phyloP scores from a whole-genome alignment of 176 grass and related monocot species.

The Musa itinerans region DNA sequence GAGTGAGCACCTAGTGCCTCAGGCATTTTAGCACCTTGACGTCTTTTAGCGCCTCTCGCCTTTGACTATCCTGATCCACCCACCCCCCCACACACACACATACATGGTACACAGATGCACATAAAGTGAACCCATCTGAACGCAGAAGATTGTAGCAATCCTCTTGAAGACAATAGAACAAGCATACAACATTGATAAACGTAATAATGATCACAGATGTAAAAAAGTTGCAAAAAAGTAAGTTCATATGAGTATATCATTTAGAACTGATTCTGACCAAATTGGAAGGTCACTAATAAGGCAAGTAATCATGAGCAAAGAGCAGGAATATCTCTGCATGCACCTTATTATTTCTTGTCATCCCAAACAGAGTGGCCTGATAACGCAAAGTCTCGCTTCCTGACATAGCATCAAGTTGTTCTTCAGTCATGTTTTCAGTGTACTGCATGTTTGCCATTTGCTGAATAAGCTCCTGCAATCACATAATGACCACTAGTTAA shows the following conservation, averaged over 20 bases:
- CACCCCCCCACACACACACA: too few species aligned
- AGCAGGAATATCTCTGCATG: too few species aligned
- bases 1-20: too few species aligned
- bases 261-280: neutral
- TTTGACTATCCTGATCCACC: too few species aligned
- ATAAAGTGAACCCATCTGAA: too few species aligned
- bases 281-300: neutral
- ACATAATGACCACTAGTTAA: neutral
- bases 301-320: slow-evolving; percentile 1
- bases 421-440: slow-evolving; percentile 97
- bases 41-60: too few species aligned
- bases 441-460: slow-evolving; percentile 99
- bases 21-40: too few species aligned
- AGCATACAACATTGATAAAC: too few species aligned
- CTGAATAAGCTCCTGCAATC: slow-evolving; percentile 86
- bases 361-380: slow-evolving; percentile 78
- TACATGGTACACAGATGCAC: too few species aligned
- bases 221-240: neutral
- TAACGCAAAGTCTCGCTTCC: slow-evolving; percentile 86
- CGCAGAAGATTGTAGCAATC: too few species aligned
- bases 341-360: slow-evolving; percentile 87
- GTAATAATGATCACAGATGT: neutral
- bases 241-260: neutral
- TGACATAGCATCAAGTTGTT: slow-evolving; percentile 94
- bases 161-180: too few species aligned